phyloP scores from a whole-genome alignment of 768 basidiomycete species.

The Amanita exitialis region DNA sequence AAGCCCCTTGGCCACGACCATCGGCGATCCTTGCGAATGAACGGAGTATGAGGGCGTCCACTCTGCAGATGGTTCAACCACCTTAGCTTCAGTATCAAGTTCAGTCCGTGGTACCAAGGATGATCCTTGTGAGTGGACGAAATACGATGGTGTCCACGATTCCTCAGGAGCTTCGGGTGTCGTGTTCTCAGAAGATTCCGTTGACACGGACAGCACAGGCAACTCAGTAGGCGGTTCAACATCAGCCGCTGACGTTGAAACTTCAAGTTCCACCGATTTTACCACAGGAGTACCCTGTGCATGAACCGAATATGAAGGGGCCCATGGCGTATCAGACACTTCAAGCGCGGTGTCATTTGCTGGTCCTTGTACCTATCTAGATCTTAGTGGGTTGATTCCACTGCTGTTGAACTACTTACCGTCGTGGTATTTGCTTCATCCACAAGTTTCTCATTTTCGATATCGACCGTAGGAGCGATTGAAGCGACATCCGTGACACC shows the following conservation, averaged over 20 bases:
- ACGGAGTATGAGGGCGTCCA: conserved; percentile 17
- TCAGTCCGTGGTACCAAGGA: not conserved
- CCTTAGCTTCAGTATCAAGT: not conserved
- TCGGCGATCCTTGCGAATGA: conserved; percentile 11
- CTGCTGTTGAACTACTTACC: no score
- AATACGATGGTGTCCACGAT: conserved; percentile 17
- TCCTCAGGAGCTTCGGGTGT: not conserved
- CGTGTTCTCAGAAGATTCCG: not conserved
- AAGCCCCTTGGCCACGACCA: conserved; percentile 9
- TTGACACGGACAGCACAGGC: not conserved
- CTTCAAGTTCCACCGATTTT: not conserved
- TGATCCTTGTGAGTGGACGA: conserved; percentile 14
- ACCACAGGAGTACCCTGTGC: not conserved
- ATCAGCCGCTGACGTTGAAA: not conserved
- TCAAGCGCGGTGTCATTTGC: not conserved
- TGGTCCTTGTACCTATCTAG: not conserved
- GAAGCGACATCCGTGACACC: no score
- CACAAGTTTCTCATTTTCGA: no score
- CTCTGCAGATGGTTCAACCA: conserved; percentile 2
- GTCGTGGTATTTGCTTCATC: no score
- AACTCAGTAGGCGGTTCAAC: not conserved
- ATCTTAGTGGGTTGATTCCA: no score
- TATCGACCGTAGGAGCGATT: no score
- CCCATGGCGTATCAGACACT: not conserved
- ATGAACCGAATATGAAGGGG: conserved; percentile 1